Conservation (phyloP, 1,139 yeast species). For the Lodderomyces orthopsilosis region DNA sequence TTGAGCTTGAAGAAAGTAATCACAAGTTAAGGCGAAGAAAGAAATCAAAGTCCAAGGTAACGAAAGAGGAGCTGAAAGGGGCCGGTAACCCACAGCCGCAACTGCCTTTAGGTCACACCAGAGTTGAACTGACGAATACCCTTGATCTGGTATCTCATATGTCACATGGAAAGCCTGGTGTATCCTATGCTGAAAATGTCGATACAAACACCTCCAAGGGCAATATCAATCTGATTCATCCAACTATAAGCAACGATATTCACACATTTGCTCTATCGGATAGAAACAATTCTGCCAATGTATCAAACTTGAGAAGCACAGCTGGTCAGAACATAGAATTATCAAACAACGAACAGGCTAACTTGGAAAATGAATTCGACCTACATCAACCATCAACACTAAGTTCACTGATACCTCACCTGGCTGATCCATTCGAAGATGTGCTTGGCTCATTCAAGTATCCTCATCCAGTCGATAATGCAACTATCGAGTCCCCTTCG, state of each 20-base stretch:
- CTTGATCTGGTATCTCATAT: background rate
- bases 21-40: conserved; percentile 36
- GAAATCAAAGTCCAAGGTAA: conserved; percentile 11
- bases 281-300: background rate
- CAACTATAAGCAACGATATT: background rate
- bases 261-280: background rate
- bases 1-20: conserved; percentile 29
- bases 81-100: background rate
- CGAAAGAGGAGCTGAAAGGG: background rate
- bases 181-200: background rate
- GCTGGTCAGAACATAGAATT: background rate
- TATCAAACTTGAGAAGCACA: background rate
- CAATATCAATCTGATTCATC: background rate
- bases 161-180: background rate
- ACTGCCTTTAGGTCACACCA: background rate
- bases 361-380: background rate
- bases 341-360: background rate
- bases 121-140: background rate
- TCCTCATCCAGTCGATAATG: background rate
- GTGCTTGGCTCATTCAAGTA: background rate
- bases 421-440: background rate
- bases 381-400: background rate
- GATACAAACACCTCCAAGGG: background rate
- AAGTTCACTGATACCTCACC: background rate
- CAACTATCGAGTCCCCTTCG: conserved; percentile 16